Evolutionary conservation across 306 rosid species (phyloP), one percentile per base, ranked within the genome.

Genomic region (Quillaja saponaria): DNA sequence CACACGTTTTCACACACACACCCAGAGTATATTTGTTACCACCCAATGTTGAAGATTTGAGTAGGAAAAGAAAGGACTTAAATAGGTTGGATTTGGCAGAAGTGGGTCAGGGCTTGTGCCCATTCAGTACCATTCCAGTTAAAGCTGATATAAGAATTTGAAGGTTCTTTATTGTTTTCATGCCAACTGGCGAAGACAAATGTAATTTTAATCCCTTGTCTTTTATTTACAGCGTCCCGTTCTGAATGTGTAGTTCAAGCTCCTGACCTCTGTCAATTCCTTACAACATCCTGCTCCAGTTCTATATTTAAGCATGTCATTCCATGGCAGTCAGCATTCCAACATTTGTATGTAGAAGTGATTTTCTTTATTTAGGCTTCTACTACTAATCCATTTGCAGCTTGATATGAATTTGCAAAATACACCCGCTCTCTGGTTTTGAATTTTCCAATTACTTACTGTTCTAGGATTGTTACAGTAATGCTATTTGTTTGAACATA

Each of bases 21-120:
- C 31, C 50, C 49, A 49, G 28, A 10, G 44, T 51, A 42, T 75
- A 45, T 19, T 70, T 64, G 16, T 53, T 55, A 33, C 64, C 54
- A 57, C 31, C 31, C 31, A 25, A 25, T 25, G 31, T 2, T n/a
- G 31, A 6, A 2, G 49, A 52, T 58, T 58, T 18, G 14, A 45
- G 64, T 49, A 62, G 50, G 48, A 38, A 69, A 72, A 46, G 60
- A 61, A 48, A 10, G 19, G 69, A 37, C 19, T 8, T 71, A 40
- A 64, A 55, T 61, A 61, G 67, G 71, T 68, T 72, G 61, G 39
- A 48, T 49, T 56, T 34, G 14, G 16, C 55, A 19, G 58, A 67
- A 53, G 70, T 61, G 64, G 84, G 62, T 63, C 71, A 65, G 52
- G 50, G 41, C 52, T 53, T 49, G 16, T 50, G 42, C 48, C 72